These are phyloP conservation scores for Cladophialophora exuberans DNA, from an alignment of 2,329 filamentous ascomycete genomes.

Conservation along the genomic window DNA sequence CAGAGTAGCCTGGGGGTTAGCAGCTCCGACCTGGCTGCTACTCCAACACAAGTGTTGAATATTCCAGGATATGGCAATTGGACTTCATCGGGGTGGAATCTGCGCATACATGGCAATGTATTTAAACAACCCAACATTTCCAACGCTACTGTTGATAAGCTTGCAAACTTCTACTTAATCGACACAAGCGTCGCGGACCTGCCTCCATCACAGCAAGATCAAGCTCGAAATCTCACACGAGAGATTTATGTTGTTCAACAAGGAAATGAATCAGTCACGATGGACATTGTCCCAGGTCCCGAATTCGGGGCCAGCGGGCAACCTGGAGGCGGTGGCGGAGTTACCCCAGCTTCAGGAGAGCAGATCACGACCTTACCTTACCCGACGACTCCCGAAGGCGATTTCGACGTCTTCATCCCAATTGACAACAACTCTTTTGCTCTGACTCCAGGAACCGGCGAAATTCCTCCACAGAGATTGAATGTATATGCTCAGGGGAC, in stretches of 20 bases:
- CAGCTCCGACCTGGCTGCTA: conserved; percentile 61
- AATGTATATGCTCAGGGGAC: conserved; percentile 70
- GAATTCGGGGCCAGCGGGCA: conserved; percentile 58
- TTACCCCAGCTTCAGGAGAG: conserved; percentile 60
- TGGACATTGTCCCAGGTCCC: conserved; percentile 64
- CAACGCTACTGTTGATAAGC: conserved; percentile 65
- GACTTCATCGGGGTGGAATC: conserved; percentile 76
- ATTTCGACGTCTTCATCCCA: conserved; percentile 72
- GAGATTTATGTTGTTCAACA: conserved; percentile 79
- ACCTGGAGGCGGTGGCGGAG: conserved; percentile 53
- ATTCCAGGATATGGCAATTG: conserved; percentile 75
- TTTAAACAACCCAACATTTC: conserved; percentile 75
- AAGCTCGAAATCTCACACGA: conserved; percentile 73
- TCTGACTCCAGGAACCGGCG: conserved; percentile 66
- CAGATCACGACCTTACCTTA: conserved; percentile 68
- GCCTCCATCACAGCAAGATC: conserved; percentile 60
- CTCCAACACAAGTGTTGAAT: conserved; percentile 72
- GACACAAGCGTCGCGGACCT: conserved; percentile 65
- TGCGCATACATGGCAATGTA: conserved; percentile 78
- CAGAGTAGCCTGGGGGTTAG: conserved; percentile 64
- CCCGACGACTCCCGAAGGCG: conserved; percentile 67
- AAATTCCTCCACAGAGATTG: conserved; percentile 66
- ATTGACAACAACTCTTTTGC: conserved; percentile 62
- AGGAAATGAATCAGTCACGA: conserved; percentile 63
- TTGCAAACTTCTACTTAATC: conserved; percentile 73